phyloP scores from a whole-genome alignment of 2,329 filamentous ascomycete genomes.

The Diplodia sapinea region DNA sequence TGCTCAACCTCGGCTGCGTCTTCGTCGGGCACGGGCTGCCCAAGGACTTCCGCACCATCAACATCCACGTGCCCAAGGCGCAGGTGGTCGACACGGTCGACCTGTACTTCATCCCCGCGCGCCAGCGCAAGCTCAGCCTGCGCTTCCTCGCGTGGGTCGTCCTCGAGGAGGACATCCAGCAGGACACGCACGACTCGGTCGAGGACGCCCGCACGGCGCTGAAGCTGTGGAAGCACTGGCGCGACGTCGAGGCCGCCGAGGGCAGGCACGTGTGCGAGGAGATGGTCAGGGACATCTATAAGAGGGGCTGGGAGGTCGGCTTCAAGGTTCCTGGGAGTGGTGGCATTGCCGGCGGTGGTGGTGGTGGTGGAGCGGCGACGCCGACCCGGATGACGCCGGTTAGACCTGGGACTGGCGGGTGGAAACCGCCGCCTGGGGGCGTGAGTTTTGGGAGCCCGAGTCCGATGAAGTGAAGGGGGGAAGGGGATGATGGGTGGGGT shows the following conservation, averaged over 20 bases:
- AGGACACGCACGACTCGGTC: conserved; percentile 90
- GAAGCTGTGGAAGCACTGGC: conserved; percentile 84
- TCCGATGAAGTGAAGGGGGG: conserved; percentile 39
- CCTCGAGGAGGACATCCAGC: conserved; percentile 91
- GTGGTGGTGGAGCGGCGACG: neutral
- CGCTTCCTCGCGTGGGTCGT: conserved; percentile 91
- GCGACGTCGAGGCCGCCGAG: conserved; percentile 87
- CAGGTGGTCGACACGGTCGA: conserved; percentile 96
- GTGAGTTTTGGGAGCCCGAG: conserved; percentile 44
- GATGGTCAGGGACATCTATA: conserved; percentile 87
- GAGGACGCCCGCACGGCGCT: conserved; percentile 93
- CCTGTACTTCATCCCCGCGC: conserved; percentile 81
- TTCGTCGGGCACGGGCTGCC: conserved; percentile 94
- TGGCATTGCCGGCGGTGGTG: conserved; percentile 36
- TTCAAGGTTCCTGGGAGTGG: conserved; percentile 45
- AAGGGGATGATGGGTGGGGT: neutral
- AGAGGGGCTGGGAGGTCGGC: conserved; percentile 62
- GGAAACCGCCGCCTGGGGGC: conserved; percentile 32
- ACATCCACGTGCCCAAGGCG: conserved; percentile 88
- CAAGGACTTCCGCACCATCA: conserved; percentile 97
- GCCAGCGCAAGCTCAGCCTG: conserved; percentile 84
- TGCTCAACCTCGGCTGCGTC: conserved; percentile 90
- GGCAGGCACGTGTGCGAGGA: conserved; percentile 83
- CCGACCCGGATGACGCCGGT: conserved; percentile 34
- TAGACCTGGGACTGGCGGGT: conserved; percentile 33